These are phyloP conservation scores for Pestalotiopsis sp. DNA, from an alignment of 2,329 filamentous ascomycete genomes.

Conservation along the genomic window DNA sequence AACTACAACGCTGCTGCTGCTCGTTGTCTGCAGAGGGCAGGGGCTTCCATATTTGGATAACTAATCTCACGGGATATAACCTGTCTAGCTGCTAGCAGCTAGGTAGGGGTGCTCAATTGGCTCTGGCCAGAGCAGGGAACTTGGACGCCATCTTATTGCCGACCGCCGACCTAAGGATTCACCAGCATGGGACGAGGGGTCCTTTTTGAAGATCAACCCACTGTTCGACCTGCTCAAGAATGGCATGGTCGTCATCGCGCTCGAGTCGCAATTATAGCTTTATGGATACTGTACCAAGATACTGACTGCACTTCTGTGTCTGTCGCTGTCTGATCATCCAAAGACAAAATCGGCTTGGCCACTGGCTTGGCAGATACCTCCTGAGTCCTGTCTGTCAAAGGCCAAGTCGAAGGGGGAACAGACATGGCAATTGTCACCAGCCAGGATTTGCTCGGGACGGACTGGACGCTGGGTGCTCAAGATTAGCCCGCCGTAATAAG, in stretches of 20 bases:
- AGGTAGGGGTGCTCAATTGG: slow-evolving; percentile 10
- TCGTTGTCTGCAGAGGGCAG: slow-evolving; percentile 1
- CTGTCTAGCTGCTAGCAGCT: not conserved
- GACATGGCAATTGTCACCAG: not conserved
- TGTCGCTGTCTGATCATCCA: not conserved
- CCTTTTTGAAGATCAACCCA: slow-evolving; percentile 7
- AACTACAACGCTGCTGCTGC: not conserved
- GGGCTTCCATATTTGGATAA: slow-evolving; percentile 12
- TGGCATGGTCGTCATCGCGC: slow-evolving; percentile 1
- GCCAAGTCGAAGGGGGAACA: not conserved
- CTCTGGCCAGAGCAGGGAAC: slow-evolving; percentile 10
- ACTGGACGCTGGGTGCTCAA: not conserved
- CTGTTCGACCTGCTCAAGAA: not conserved
- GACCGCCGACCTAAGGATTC: not conserved
- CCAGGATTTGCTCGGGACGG: not conserved
- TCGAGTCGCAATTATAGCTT: not conserved
- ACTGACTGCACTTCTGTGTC: not conserved
- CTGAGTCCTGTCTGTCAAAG: not conserved
- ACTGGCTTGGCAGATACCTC: not conserved
- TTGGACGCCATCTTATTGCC: slow-evolving; percentile 1
- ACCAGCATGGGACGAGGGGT: not conserved
- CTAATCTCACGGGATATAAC: not conserved
- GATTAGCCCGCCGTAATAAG: slow-evolving; percentile 5
- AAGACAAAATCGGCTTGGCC: not conserved
- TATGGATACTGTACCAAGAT: slow-evolving; percentile 3